Conservation (phyloP, 2,329 filamentous ascomycete species). For the Aspergillus spinulosporus region DNA sequence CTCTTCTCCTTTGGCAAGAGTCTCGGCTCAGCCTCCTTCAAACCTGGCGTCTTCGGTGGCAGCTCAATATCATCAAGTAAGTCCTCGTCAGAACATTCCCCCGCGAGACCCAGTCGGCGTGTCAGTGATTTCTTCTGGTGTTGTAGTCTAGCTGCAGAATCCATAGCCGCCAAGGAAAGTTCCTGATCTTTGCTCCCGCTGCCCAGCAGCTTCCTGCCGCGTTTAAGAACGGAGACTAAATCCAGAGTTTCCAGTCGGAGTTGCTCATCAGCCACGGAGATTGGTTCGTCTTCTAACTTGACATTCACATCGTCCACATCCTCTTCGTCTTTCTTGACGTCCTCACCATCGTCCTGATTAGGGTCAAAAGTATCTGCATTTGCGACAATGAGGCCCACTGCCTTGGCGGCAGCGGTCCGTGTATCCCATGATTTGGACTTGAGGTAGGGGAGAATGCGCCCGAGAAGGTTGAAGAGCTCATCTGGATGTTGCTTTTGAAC, state of each 20-base stretch:
- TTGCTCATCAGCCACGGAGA: conserved; percentile 52
- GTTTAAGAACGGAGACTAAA: conserved; percentile 74
- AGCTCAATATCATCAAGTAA: conserved; percentile 67
- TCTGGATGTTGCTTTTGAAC: conserved; percentile 98
- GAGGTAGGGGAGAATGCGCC: conserved; percentile 91
- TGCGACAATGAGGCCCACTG: conserved; percentile 88
- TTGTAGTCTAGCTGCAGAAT: conserved; percentile 74
- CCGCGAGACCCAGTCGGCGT: conserved; percentile 78
- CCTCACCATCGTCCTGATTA: conserved; percentile 67
- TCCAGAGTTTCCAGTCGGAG: conserved; percentile 77
- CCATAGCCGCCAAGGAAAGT: conserved; percentile 76
- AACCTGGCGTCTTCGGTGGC: conserved; percentile 45
- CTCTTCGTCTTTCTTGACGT: conserved; percentile 53
- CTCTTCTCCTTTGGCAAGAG: conserved; percentile 47
- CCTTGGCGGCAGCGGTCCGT: conserved; percentile 86
- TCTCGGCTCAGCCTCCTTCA: conserved; percentile 53
- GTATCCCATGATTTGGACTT: conserved; percentile 97
- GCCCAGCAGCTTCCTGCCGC: conserved; percentile 82
- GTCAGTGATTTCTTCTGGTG: conserved; percentile 88
- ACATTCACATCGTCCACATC: conserved; percentile 41
- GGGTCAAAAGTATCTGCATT: conserved; percentile 87
- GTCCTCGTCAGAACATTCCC: conserved; percentile 82
- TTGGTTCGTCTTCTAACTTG: conserved; percentile 37
- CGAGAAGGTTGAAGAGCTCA: conserved; percentile 93
- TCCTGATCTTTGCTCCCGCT: conserved; percentile 81